phyloP scores from a whole-genome alignment of 805 yeast genomes.

The Lachancea kluyveri region DNA sequence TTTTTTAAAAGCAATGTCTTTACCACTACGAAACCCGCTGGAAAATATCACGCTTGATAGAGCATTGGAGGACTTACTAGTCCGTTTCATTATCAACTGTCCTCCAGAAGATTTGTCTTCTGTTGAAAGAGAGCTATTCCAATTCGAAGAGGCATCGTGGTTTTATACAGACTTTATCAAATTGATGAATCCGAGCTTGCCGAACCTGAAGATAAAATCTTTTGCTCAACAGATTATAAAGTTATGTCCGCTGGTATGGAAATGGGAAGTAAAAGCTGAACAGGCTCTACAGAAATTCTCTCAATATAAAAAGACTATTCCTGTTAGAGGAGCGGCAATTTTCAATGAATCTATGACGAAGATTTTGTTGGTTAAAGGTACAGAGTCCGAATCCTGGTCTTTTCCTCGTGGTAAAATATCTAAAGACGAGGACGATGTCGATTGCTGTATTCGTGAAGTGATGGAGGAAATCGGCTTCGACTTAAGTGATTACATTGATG shows the following conservation, averaged over 20 bases:
- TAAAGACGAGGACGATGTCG: slow-evolving; percentile 81
- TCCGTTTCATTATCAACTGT: slow-evolving; percentile 83
- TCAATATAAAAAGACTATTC: slow-evolving; percentile 80
- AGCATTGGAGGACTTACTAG: slow-evolving; percentile 79
- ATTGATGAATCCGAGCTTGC: slow-evolving; percentile 65
- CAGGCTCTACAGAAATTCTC: slow-evolving; percentile 76
- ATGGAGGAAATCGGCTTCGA: slow-evolving; percentile 93
- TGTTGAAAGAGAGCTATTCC: slow-evolving; percentile 71
- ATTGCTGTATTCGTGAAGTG: slow-evolving; percentile 89
- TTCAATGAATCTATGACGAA: slow-evolving; percentile 66
- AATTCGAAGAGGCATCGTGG: slow-evolving; percentile 98
- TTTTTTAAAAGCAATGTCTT: slow-evolving; percentile 41
- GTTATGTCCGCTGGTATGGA: slow-evolving; percentile 71
- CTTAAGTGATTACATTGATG: slow-evolving; percentile 58
- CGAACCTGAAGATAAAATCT: slow-evolving; percentile 66
- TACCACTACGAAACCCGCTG: slow-evolving; percentile 49
- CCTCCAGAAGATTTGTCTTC: slow-evolving; percentile 82
- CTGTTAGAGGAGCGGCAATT: slow-evolving; percentile 93
- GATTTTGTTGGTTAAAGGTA: slow-evolving; percentile 75
- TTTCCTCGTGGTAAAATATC: slow-evolving; percentile 97
- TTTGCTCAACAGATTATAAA: slow-evolving; percentile 66
- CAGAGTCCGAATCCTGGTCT: slow-evolving; percentile 81
- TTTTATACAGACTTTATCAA: slow-evolving; percentile 83
- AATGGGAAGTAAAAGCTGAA: slow-evolving; percentile 72
- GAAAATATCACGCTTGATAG: slow-evolving; percentile 56